Conservation (phyloP, 2,329 filamentous ascomycete genomes). For the Hirsutella thompsonii region DNA sequence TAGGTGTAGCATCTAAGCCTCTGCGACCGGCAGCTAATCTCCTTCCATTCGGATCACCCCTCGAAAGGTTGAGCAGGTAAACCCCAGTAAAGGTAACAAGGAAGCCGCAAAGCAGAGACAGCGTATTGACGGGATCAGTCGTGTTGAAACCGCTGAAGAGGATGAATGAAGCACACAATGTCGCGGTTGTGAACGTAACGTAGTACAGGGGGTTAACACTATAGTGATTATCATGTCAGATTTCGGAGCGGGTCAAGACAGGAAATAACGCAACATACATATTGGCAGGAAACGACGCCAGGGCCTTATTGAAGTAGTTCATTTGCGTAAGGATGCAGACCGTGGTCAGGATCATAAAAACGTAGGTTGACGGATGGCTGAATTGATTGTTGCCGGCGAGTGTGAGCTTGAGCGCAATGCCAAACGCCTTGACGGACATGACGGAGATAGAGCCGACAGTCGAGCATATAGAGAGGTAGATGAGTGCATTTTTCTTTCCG, state of each 20-base stretch:
- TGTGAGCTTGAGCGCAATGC: conserved; percentile 92
- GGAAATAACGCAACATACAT: conserved; percentile 50
- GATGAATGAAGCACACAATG: conserved; percentile 87
- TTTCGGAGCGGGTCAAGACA: background rate
- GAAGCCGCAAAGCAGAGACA: conserved; percentile 87
- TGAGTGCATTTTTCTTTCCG: conserved; percentile 88
- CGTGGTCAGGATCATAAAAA: conserved; percentile 84
- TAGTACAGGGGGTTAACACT: conserved; percentile 96
- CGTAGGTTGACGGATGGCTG: conserved; percentile 86
- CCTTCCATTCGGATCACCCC: conserved; percentile 74
- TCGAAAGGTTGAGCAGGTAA: conserved; percentile 91
- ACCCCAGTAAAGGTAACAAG: conserved; percentile 91
- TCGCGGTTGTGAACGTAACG: conserved; percentile 92
- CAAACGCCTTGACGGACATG: conserved; percentile 98
- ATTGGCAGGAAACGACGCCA: conserved; percentile 92
- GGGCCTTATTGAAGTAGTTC: conserved; percentile 99
- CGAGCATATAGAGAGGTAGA: conserved; percentile 96
- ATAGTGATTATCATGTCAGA: conserved; percentile 6
- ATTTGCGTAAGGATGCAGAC: conserved; percentile 98
- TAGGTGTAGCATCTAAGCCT: conserved; percentile 69
- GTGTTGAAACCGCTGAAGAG: conserved; percentile 96
- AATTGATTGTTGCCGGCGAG: conserved; percentile 93
- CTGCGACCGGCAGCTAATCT: conserved; percentile 47
- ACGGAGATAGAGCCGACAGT: conserved; percentile 94
- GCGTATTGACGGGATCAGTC: conserved; percentile 77